Conservation (phyloP, 257 asterid species). For the Solanum lycopersicoides region DNA sequence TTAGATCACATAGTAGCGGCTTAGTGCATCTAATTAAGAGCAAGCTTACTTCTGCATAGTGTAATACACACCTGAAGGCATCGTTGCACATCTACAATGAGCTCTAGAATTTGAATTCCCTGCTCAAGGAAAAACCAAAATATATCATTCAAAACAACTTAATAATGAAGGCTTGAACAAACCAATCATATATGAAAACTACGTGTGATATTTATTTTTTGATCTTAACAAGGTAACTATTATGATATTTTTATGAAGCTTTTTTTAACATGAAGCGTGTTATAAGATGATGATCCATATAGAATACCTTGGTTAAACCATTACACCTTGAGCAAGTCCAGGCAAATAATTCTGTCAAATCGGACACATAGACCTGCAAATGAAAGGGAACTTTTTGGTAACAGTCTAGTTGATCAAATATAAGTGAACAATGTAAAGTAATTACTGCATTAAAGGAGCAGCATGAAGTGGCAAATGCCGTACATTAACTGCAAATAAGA, state of each 20-base stretch:
- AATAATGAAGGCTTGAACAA: neutral
- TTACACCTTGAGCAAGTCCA: conserved; percentile 98
- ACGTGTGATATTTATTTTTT: neutral
- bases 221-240: neutral
- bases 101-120: conserved; percentile 90
- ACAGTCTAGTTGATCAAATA: neutral
- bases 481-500: neutral
- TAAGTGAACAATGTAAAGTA: neutral
- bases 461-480: neutral
- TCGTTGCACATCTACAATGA: conserved; percentile 72
- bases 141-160: conserved; percentile 5
- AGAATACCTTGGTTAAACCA: conserved; percentile 59
- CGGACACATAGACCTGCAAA: conserved; percentile 84
- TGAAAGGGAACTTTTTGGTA: conserved; percentile 1
- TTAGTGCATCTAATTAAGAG: neutral
- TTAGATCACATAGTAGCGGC: neutral
- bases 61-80: conserved; percentile 71
- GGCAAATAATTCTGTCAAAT: conserved; percentile 67
- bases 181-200: neutral
- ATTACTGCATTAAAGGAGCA: neutral
- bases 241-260: neutral
- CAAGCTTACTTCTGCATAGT: neutral
- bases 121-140: conserved; percentile 19
- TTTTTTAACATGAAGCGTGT: neutral
- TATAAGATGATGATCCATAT: neutral